Evolutionary conservation across 148 eudicot species (phyloP), one percentile per base, ranked within the genome.

Genomic region (Hydrangea macrophylla): DNA sequence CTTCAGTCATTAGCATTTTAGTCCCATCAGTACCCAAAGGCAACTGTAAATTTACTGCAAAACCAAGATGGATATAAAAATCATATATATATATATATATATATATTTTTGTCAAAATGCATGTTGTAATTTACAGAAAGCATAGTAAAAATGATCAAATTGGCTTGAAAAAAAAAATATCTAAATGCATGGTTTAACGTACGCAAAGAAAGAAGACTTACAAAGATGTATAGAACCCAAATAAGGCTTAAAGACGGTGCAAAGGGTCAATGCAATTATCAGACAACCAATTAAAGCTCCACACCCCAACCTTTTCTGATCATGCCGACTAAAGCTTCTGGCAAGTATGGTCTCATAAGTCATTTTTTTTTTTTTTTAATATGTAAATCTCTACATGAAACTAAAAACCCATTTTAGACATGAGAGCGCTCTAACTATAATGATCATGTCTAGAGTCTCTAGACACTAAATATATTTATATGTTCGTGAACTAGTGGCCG

Each of bases 311-410:
- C 64, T 75, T 55, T 65, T 79, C 35, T 58, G 71, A 7, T 67
- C 75, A 50, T 62, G 73, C 30, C 54, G 35, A 44, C 73, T 68
- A 17, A 79, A 79, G 60, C 82, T 75, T 67, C 70, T 71, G 1
- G 64, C 73, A 0, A 79, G 62, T 1, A 75, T 57, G 0, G 65
- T 25, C 2, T 65, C 66, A 40, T 75, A 67, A 17, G 15, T 64
- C 82, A 75, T 79, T 53, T 26, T 31, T 10, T 20, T 30, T 2
- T 1, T 10, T 7, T 10, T 36, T 6, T 13, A 8, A 6, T 9
- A n/a, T 0, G 12, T 56, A 7, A 8, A 9, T 56, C 3, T 33
- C 15, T n/a, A n/a, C 12, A 60, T 10, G 20, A 42, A n/a, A 32
- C 25, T 7, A 59, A 33, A 33, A 60, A 6, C 39, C 39, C 10